Evolutionary conservation across 139 green algal species (phyloP), one percentile per base, ranked within the genome.

Genomic region (Chlorella sp.): DNA sequence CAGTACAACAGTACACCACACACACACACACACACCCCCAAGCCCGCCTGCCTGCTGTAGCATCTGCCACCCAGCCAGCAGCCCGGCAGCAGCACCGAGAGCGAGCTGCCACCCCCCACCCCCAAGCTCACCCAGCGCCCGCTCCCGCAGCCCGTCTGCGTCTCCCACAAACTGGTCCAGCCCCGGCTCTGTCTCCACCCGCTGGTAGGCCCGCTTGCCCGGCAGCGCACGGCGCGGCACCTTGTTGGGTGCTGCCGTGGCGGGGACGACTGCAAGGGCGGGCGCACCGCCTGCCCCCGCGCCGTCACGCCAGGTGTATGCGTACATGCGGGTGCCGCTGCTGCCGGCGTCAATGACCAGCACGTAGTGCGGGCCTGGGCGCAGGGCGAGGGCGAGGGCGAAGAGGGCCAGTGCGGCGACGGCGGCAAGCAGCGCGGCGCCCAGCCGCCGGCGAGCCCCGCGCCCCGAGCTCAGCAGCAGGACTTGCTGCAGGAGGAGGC

Each of bases 121-220:
- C 73, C 48, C 39, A 19, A 26, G 9, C 85, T 34, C 73, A 83
- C 86, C 89, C 24, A 92, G 60, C 14, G 89, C 85, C 28, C 73
- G 32, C 26, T 39, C 86, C 26, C 60, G 28, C 84, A 88, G 83
- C 0, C 57, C 93, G 1, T 30, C 0, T 0, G 89, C 37, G 73
- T 95, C 86, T 18, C 79, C 88, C 16, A 89, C 76, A 37, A 96
- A 98, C 1, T 78, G 83, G 68, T 98, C 96, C 61, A 99, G 88
- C 14, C 97, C 97, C 11, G 96, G 96, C 86, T 97, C 92, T 5
- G 97, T 99, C 89, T 99, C 97, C 83, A 98, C 96, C 0, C 97
- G 92, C 82, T 97, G 90, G 89, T 98, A 99, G 86, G 94, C 90
- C 32, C 95, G 91, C 81, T 87, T 78, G 64, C 86, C 84, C 2